Evolutionary conservation across 306 rosid genomes (phyloP), one percentile per base, ranked within the genome.

Genomic region (Calophaca sinica): DNA sequence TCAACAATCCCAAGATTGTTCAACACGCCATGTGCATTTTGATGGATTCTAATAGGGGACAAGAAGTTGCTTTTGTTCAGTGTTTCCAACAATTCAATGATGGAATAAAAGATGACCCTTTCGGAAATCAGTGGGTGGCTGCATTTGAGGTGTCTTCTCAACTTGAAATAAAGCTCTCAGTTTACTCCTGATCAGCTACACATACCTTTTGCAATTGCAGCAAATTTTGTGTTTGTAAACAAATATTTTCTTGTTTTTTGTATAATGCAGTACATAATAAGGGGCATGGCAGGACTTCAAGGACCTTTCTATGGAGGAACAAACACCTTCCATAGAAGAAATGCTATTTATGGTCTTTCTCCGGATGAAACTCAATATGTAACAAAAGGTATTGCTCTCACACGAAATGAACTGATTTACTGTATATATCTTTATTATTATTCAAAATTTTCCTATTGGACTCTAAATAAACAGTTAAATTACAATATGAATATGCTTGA

Each of bases 61-160:
- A 84, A 66, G 82, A 88, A 5, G 79, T 79, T 65, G 92, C 93
- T 8, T 92, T 77, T 78, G 87, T 84, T 67, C 92, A 92, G 59
- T 84, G 82, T 73, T 87, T 92, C 14, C 94, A 90, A 33, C 58
- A 41, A 28, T 81, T 87, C 81, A 81, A 86, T 7, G 80, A 78
- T 64, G 85, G 73, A 61, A 66, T 84, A n/a, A 87, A 87, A 73
- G 89, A 92, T 59, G 98, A 90, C 49, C 96, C 98, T 29, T 87
- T 70, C 10, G 94, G 89, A 35, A 92, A 84, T 75, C 85, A 86
- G 11, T 2, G 75, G 81, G 80, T 62, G 29, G 11, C 55, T 50
- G 5, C 33, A 0, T 52, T 70, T 62, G 68, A 82, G 82, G 94
- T 92, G 31, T 39, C 5, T 42, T 71, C 49, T 33, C 68, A 59